phyloP scores from a whole-genome alignment of 2,329 filamentous ascomycete genomes.

The Xylariaceae sp. region DNA sequence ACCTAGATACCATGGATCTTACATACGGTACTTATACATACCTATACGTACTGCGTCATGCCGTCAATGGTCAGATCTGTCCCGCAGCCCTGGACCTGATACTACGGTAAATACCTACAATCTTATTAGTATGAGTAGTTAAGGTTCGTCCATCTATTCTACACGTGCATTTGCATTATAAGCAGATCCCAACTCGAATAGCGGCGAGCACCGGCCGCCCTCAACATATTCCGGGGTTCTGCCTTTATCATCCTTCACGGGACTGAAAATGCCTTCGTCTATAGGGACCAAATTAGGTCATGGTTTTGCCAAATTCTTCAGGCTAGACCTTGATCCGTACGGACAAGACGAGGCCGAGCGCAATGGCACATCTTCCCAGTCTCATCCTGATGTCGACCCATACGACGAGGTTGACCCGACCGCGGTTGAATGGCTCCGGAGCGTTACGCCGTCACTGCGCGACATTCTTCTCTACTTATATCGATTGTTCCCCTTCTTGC shows the following conservation, averaged over 20 bases:
- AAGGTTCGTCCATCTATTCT: background rate
- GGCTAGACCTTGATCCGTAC: constrained; percentile 69
- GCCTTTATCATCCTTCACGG: background rate
- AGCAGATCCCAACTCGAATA: background rate
- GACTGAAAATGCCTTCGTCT: constrained; percentile 27
- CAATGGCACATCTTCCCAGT: constrained; percentile 50
- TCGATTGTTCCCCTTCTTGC: constrained; percentile 80
- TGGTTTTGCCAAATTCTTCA: constrained; percentile 73
- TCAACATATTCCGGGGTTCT: constrained; percentile 1
- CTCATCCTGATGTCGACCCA: constrained; percentile 56
- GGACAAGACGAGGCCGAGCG: constrained; percentile 52
- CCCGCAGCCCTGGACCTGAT: too few species aligned
- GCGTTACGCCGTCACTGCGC: constrained; percentile 60
- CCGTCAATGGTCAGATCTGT: background rate
- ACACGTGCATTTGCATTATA: background rate
- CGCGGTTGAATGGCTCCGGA: constrained; percentile 69
- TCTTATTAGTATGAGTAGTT: background rate
- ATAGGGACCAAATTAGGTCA: constrained; percentile 64
- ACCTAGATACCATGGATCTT: constrained; percentile 18
- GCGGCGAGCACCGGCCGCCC: constrained; percentile 5
- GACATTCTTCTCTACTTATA: constrained; percentile 63
- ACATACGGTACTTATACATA: too few species aligned
- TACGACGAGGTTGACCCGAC: constrained; percentile 84
- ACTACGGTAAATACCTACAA: background rate
- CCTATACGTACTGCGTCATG: constrained; percentile 13